Base-by-base conservation (phyloP, 208 protist genomes). In the Crithidia fasciculata region DNA sequence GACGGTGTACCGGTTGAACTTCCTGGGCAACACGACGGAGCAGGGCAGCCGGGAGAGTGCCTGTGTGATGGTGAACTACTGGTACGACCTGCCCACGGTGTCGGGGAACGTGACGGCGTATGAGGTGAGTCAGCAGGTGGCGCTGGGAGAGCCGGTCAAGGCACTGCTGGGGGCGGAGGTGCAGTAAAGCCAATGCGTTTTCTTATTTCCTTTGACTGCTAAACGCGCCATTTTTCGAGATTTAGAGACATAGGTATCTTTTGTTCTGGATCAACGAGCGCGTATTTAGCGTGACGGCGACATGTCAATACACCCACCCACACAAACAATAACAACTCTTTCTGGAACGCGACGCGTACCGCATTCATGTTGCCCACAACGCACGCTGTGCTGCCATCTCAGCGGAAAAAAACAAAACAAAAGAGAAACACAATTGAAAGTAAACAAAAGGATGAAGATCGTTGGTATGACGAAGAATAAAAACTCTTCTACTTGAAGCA, bases 61-160 rank as follows among this genome's bases (percentile, higher is more conserved):
- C 40, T 91, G 86, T 54, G 76, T 94, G 55, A 97, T 95, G 90
- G 90, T 97, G 56, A 97, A 97, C 76, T 97, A 97, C 78, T 83
- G 82, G 68, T 97, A 97, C 78, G 76, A 90, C 54, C 39, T 90
- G n/a, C 57, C 73, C 13, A 74, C 28, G 13, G 81, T 96, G 50
- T 79, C 72, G 44, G 55, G 59, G 6, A 87, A 89, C 53, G 80
- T 88, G 53, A 67, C 67, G 15, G 68, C 72, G 57, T 96, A 96
- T 74, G 85, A 91, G 69, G 53, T 85, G 36, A 70, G 78, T 36
- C 81, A 80, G 59, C 80, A 69, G 18, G 86, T 95, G 2, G 62
- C 81, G 39, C 73, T 84, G 8, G 86, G 84, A 9, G 74, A 81
- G 19, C 67, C 82, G 13, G 82, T 95, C 54, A 54, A 69, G 56